Percentiles rank a stretch among this genome's conserved stretches.
These are phyloP conservation scores for Leishmania gerbilli DNA, from an alignment of 208 protist genomes.

Conservation along the genomic window DNA sequence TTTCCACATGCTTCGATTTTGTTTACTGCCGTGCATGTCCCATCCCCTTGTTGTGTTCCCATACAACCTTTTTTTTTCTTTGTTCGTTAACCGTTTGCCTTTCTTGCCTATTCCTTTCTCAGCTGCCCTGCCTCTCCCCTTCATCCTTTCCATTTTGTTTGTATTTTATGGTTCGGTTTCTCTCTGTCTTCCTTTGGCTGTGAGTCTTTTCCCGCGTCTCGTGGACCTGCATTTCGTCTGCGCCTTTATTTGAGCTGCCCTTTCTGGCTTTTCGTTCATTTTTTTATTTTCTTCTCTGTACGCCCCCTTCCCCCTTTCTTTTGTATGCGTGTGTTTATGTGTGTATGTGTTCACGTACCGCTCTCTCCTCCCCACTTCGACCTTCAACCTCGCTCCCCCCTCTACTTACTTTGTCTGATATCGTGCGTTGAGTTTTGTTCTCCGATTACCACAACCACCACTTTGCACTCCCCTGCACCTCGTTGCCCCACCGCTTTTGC, in stretches of 20 bases:
- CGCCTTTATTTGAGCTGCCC: too few relatives aligned
- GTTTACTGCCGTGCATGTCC: not conserved
- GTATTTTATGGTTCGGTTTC: not conserved
- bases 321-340: not conserved
- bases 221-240: not conserved
- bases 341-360: too few relatives aligned
- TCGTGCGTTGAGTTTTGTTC: not conserved
- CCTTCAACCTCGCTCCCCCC: not conserved
- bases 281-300: too few relatives aligned
- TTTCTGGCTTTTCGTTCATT: not conserved
- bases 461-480: not conserved
- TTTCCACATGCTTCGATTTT: not conserved
- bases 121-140: not conserved
- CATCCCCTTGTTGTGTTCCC: not conserved
- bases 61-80: not conserved
- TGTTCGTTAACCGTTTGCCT: not conserved
- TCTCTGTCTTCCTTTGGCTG: not conserved
- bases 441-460: too few relatives aligned
- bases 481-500: not conserved
- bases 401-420: not conserved
- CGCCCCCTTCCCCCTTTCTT: not conserved
- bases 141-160: not conserved
- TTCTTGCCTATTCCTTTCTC: conserved; percentile 2
- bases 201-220: not conserved
- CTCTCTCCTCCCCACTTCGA: too few relatives aligned